Evolutionary conservation across 768 basidiomycete genomes (phyloP).

Genomic region (Cystofilobasidium capitatum): DNA sequence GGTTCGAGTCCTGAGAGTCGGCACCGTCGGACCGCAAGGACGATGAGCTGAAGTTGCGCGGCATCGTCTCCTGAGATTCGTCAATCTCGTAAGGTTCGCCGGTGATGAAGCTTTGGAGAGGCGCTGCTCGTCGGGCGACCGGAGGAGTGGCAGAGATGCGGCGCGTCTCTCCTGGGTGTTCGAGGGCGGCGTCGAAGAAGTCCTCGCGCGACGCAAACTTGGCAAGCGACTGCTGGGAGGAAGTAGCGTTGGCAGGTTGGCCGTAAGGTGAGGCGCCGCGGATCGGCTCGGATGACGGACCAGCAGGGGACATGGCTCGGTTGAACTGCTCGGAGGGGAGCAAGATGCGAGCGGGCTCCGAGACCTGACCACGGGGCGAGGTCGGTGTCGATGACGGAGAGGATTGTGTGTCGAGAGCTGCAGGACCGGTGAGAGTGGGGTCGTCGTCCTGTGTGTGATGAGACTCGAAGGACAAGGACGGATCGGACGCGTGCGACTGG

Average conservation of each 20-base stretch:
- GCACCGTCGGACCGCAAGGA: conserved; percentile 9
- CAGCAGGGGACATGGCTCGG: neutral
- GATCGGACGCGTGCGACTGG: neutral
- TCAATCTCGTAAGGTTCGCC: conserved; percentile 2
- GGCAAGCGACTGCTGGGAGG: neutral
- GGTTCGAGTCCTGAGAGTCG: neutral
- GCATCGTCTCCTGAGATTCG: neutral
- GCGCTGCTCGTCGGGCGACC: conserved; percentile 51
- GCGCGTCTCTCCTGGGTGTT: conserved; percentile 57
- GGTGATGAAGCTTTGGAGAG: conserved; percentile 4
- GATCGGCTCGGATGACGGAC: neutral
- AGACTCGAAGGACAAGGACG: neutral
- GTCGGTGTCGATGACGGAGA: neutral
- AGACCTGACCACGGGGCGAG: neutral
- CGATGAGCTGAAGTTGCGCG: conserved; percentile 7
- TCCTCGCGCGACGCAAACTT: conserved; percentile 25
- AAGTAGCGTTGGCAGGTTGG: neutral
- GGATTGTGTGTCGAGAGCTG: neutral
- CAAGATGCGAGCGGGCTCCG: neutral
- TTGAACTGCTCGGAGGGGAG: neutral
- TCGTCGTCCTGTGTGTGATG: conserved; percentile 3
- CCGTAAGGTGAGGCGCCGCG: neutral
- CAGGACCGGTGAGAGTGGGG: neutral
- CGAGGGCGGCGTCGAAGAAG: conserved; percentile 53
- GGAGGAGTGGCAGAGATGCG: conserved; percentile 69